Evolutionary conservation across 352 stramenopile species (phyloP).

Genomic region (Globisporangium uncinulatum): DNA sequence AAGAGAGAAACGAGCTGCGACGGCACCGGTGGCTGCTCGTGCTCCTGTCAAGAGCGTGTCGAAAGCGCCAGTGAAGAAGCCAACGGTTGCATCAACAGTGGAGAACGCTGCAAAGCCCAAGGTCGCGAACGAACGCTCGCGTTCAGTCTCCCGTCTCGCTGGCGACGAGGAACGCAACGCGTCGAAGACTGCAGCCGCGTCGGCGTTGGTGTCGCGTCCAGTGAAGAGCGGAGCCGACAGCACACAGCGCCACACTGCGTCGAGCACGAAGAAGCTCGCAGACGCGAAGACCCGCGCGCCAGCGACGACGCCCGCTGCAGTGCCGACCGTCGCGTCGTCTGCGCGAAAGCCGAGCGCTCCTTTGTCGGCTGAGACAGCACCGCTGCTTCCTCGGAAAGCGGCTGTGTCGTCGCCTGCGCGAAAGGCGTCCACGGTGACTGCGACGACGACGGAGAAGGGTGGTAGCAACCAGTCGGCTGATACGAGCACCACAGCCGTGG

Average conservation of each 20-base stretch:
- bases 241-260: slow-evolving; percentile 6
- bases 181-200: too few species aligned
- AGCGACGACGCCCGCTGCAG: background rate
- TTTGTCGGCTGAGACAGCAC: background rate
- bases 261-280: slow-evolving; percentile 9
- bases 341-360: slow-evolving; percentile 3
- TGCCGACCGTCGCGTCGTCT: background rate
- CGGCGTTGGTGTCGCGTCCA: background rate
- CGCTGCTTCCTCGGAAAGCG: slow-evolving; percentile 4
- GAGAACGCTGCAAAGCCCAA: background rate
- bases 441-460: slow-evolving; percentile 5
- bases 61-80: background rate
- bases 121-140: background rate
- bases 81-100: background rate
- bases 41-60: background rate
- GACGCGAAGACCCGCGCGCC: slow-evolving; percentile 10
- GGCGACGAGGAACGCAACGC: too few species aligned
- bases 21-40: background rate
- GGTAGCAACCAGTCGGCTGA: background rate
- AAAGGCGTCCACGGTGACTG: slow-evolving; percentile 4
- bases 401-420: slow-evolving; percentile 6
- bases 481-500: background rate
- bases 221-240: background rate
- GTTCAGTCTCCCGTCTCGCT: background rate
- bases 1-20: background rate